Evolutionary conservation across 2,329 filamentous ascomycete genomes (phyloP), one percentile per base, ranked within the genome.

Genomic region (Parastagonospora avenae): DNA sequence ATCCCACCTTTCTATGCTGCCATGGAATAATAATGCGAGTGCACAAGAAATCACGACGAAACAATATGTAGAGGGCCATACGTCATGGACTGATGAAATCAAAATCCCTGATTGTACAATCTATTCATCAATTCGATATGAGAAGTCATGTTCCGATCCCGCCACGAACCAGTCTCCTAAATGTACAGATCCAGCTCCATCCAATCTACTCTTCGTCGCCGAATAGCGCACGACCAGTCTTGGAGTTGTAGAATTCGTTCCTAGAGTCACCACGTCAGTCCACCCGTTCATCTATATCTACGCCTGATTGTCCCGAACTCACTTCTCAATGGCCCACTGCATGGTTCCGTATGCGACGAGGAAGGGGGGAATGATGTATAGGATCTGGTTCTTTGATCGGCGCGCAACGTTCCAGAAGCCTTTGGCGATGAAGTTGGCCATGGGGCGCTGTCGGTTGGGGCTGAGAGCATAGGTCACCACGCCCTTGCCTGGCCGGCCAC

Each of bases 361-460:
- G 65, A 96, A 79, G 33, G 92, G 89, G 53, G 94, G 90, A 24
- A 87, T 83, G 77, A 92, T 87, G 84, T 92, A 99, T 66, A 97
- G 86, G 64, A 96, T 86, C 82, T 97, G 94, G 66, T 83, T 77
- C 75, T 86, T 87, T 79, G 89, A 90, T 70, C 94, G 87, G 77
- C 94, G 88, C 84, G 89, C 95, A 67, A 86, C 88, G 85, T 99
- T 99, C 88, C 97, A 97, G 81, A 97, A 79, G 71, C 92, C 93
- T 63, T 88, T 89, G 76, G 93, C 80, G 60, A 83, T 77, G 54
- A 88, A 81, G 68, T 90, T 91, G 59, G 91, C 91, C 63, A 96
- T 83, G 59, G 92, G 90, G 71, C 90, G 87, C 81, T 96, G 93
- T 74, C 90, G 88, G 84, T 99, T 97, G 63, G 89, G 79, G 66